Conservation (phyloP, 2,329 filamentous ascomycete species). For the Colletotrichum navitas region DNA sequence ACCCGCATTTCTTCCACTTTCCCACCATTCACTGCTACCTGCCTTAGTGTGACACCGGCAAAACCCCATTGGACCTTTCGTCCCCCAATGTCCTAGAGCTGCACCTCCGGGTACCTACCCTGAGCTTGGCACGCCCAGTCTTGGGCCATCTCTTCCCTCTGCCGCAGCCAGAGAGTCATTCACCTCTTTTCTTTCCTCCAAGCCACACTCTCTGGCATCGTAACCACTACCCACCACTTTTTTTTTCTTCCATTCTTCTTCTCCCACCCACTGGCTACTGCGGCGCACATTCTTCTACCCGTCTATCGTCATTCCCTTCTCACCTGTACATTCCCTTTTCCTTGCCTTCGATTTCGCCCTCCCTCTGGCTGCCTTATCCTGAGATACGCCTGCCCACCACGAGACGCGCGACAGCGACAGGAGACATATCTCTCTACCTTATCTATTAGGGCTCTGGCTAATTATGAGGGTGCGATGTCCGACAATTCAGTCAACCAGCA, state of each 20-base stretch:
- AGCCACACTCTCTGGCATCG: constrained; percentile 34
- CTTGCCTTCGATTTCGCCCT: constrained; percentile 1
- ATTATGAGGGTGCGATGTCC: constrained; percentile 51
- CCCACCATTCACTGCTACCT: constrained; percentile 12
- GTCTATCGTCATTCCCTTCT: constrained; percentile 37
- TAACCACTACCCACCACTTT: constrained; percentile 14
- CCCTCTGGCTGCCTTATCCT: constrained; percentile 17
- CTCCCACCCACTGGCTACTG: constrained; percentile 4
- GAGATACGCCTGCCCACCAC: constrained; percentile 2
- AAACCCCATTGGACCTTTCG: constrained; percentile 15
- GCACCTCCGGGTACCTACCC: constrained; percentile 20
- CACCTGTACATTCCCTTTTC: constrained; percentile 32
- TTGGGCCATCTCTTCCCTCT: constrained; percentile 2
- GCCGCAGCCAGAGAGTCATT: constrained; percentile 14
- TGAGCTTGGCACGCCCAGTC: constrained; percentile 32
- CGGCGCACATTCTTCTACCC: constrained; percentile 17
- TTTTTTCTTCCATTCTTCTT: constrained; percentile 30
- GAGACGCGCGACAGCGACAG: constrained; percentile 28
- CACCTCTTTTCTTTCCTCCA: constrained; percentile 26
- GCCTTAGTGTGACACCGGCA: constrained; percentile 26
- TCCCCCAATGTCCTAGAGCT: constrained; percentile 26
- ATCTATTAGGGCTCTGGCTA: constrained; percentile 44
- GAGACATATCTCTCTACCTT: constrained; percentile 13
- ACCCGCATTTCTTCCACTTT: constrained; percentile 21
- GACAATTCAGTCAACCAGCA: constrained; percentile 47